Evolutionary conservation across 2,329 filamentous ascomycete species (phyloP), one percentile per base, ranked within the genome.

Genomic region (Fusarium napiforme): DNA sequence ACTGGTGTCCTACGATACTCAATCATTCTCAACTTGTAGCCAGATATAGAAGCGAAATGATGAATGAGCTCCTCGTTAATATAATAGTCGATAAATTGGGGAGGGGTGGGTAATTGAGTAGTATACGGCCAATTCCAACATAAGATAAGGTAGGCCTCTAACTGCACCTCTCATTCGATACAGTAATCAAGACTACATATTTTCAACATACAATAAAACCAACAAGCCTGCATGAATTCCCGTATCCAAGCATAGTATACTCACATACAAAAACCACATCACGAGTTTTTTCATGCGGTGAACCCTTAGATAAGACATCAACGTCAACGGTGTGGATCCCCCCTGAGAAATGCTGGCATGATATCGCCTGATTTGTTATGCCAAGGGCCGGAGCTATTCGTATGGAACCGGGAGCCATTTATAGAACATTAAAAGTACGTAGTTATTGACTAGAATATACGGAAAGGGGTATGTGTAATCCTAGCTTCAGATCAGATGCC

Each of bases 381-480:
- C 59, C 60, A 70, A 65, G 59, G 30, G 39, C 32, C 47, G 52
- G 49, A 47, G 39, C 18, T 28, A 69, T 14, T 49, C 18, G 28
- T n/a, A 59, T 42, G 58, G 37, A 43, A 36, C 53, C 45, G 50
- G 37, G 52, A 59, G 60, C 66, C 66, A 69, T 49, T 70, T 69
- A 70, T 69, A 65, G 59, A 69, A 65, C 52, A 69, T 65, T 69
- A 69, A 46, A 61, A 64, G 47, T 69, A 69, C 59, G 67, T 76
- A 74, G 30, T 55, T 71, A 63, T 71, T 55, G 71, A 73, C 75
- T 75, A 77, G 71, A 76, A 71, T 72, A 56, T 76, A 78, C 75
- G 69, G 63, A 74, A 77, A 78, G 72, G 75, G 75, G 75, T 77
- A 77, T 78, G 73, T 74, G 74, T 67, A 76, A 70, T 74, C 71